Evolutionary conservation across 805 yeast species (phyloP).

Genomic region (Jamesozyma piceae): DNA sequence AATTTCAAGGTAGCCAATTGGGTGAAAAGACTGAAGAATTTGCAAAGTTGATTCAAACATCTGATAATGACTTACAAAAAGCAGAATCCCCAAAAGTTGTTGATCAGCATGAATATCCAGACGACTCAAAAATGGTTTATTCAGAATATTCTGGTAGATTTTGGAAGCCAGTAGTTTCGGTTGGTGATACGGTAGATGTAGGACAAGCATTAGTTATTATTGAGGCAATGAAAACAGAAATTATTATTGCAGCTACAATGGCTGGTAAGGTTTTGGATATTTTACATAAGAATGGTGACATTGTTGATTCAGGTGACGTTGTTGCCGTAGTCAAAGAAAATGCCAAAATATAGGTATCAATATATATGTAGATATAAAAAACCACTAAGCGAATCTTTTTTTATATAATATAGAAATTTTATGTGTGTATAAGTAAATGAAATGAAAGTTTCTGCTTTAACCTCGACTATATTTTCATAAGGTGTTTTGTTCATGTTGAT

Average conservation of each 20-base stretch:
- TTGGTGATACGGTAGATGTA: conserved; percentile 61
- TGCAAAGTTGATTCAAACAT: conserved; percentile 68
- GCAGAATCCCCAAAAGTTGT: conserved; percentile 39
- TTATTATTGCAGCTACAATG: conserved; percentile 69
- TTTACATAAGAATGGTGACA: conserved; percentile 79
- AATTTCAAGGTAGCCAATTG: conserved; percentile 55
- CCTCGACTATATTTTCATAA: too few relatives aligned
- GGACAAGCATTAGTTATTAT: conserved; percentile 82
- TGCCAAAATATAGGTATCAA: too few relatives aligned
- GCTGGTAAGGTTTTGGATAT: conserved; percentile 66
- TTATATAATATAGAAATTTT: too few relatives aligned
- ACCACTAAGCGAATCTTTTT: too few relatives aligned
- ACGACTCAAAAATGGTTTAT: conserved; percentile 73
- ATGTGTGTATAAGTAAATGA: too few relatives aligned
- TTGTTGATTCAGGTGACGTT: conserved; percentile 93
- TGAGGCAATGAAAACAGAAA: conserved; percentile 98
- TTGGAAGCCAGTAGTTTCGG: conserved; percentile 84
- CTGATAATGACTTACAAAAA: conserved; percentile 62
- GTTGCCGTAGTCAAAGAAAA: conserved; percentile 61
- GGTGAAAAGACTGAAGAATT: conserved; percentile 83
- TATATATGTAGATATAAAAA: too few relatives aligned
- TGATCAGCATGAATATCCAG: conserved; percentile 54
- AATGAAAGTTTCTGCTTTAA: too few relatives aligned
- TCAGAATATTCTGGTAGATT: conserved; percentile 95
- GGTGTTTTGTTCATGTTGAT: background rate